Conservation (phyloP, 768 basidiomycete genomes). For the Termitomyces sp. region DNA sequence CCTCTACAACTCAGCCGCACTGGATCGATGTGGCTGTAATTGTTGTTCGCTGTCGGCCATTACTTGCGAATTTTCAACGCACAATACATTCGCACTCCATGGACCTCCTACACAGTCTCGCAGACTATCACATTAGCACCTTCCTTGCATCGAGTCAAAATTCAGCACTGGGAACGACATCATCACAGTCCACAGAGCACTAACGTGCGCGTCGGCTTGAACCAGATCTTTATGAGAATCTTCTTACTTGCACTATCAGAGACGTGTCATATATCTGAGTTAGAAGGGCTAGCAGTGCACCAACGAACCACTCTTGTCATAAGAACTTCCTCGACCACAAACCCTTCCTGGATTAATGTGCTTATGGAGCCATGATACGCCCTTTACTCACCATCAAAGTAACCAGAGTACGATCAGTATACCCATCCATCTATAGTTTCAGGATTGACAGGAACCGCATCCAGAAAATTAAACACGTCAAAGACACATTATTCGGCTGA, state of each 20-base stretch:
- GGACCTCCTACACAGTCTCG: too few species aligned
- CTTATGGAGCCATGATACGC: neutral
- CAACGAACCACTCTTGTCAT: slow-evolving; percentile 74
- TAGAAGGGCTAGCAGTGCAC: slow-evolving; percentile 27
- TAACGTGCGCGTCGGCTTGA: slow-evolving; percentile 56
- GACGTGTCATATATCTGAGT: neutral
- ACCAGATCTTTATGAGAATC: slow-evolving; percentile 54
- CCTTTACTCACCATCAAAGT: slow-evolving; percentile 38
- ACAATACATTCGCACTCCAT: too few species aligned
- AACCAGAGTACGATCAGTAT: slow-evolving; percentile 54
- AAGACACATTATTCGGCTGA: neutral
- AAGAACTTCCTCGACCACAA: slow-evolving; percentile 72
- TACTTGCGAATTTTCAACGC: too few species aligned
- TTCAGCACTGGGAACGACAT: too few species aligned
- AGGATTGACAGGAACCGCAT: slow-evolving; percentile 59
- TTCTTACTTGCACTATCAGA: slow-evolving; percentile 48
- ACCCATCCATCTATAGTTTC: slow-evolving; percentile 44
- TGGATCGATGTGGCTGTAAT: too few species aligned
- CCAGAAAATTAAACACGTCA: slow-evolving; percentile 20
- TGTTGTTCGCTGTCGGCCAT: too few species aligned
- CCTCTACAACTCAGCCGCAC: too few species aligned
- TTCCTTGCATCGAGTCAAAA: too few species aligned
- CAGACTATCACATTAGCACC: too few species aligned
- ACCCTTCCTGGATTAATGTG: slow-evolving; percentile 26
- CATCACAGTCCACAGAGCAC: too few species aligned